Conservation (phyloP, 1,139 yeast species). For the Magnusiomyces sp. region DNA sequence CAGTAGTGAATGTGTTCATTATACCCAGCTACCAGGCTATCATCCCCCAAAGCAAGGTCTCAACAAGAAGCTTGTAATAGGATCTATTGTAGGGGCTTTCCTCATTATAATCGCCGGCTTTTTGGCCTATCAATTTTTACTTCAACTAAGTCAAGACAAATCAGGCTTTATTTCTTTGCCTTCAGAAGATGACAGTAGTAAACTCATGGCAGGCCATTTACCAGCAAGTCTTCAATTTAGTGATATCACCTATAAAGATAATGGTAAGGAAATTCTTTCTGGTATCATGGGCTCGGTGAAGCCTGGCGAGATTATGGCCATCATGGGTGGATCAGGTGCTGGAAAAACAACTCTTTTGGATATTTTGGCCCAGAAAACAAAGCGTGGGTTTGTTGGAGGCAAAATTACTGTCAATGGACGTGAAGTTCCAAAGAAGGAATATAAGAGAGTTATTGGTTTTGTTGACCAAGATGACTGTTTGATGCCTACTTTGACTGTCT, state of each 20-base stretch:
- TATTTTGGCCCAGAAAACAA: constrained; percentile 79
- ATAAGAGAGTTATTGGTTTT: constrained; percentile 72
- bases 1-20: constrained; percentile 87
- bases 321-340: constrained; percentile 98
- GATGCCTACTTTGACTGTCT: constrained; percentile 88
- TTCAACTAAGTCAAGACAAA: constrained; percentile 23
- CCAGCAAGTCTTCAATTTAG: constrained; percentile 75
- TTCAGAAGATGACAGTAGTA: constrained; percentile 30
- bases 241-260: constrained; percentile 54
- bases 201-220: constrained; percentile 43
- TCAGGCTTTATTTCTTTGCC: constrained; percentile 28
- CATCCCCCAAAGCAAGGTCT: constrained; percentile 51
- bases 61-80: constrained; percentile 42
- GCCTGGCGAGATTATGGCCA: constrained; percentile 87
- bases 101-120: constrained; percentile 30
- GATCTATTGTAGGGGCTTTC: constrained; percentile 45
- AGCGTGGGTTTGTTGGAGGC: constrained; percentile 63
- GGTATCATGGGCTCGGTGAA: constrained; percentile 65
- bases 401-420: constrained; percentile 66
- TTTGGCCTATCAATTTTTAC: constrained; percentile 35
- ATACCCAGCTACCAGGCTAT: constrained; percentile 89
- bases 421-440: constrained; percentile 32
- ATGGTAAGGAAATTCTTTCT: constrained; percentile 48
- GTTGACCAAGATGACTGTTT: constrained; percentile 96
- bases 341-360: constrained; percentile 92